Evolutionary conservation across 768 basidiomycete species (phyloP), one percentile per base, ranked within the genome.

Genomic region (Suillus paluster): DNA sequence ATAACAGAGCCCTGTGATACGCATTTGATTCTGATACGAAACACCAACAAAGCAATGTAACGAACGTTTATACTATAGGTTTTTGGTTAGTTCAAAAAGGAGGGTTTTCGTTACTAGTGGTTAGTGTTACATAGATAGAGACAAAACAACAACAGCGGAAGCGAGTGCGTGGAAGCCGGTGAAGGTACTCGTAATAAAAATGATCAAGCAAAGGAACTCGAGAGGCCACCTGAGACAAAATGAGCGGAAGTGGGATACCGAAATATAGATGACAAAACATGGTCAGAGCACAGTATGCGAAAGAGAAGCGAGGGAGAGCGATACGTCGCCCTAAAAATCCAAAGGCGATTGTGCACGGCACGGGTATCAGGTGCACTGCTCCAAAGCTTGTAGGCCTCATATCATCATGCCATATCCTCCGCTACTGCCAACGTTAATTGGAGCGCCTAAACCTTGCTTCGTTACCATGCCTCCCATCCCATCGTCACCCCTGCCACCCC

Each of bases 391-490:
- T 63, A 58, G 56, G 53, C 48, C 39, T 74, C 62, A 76, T 65
- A 81, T 66, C 75, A 81, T 79, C 62, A 78, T 68, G 36, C 73
- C 71, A 71, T 79, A 81, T 61, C 73, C 78, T 45, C 72, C 73
- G 58, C 78, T 70, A 53, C 75, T 76, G 57, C 77, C 76, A 36
- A 79, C 72, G 52, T 75, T 77, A 63, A 82, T 79, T 11, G 80
- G 72, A 23, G 70, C 66, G 52, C 69, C 67, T 66, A 78, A 71
- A 39, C 70, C 68, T 58, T 73, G 73, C 61, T 76, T 77, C 71
- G 74, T 74, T 45, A 68, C 65, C 73, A 79, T 73, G 60, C 65
- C 70, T 53, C 71, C 74, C 67, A 75, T 73, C 57, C 69, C 71
- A 14, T 77, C 73, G 10, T 74, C 65, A 33, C 61, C 65, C 59